Evolutionary conservation across 805 yeast genomes (phyloP).

Genomic region (Wickerhamomyces alni): DNA sequence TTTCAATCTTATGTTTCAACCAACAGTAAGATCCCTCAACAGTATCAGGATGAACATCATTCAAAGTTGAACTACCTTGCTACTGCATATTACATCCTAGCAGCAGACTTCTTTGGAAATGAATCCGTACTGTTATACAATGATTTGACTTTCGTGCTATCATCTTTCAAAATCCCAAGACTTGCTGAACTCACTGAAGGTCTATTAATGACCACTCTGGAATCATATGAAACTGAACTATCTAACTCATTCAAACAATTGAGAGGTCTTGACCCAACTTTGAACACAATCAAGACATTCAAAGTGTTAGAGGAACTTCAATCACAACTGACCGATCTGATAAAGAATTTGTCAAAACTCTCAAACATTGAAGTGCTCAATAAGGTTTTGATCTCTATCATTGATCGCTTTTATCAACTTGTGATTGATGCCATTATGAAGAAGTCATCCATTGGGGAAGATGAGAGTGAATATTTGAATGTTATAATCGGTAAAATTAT

Average conservation of each 20-base stretch:
- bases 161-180: constrained; percentile 11
- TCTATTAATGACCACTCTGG: constrained; percentile 9
- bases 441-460: constrained; percentile 18
- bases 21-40: constrained; percentile 4
- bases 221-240: constrained; percentile 8
- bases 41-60: constrained; percentile 9
- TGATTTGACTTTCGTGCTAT: constrained; percentile 11
- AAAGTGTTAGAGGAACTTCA: constrained; percentile 12
- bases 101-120: constrained; percentile 7
- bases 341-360: constrained; percentile 5
- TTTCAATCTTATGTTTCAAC: constrained; percentile 14
- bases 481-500: constrained; percentile 13
- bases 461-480: constrained; percentile 18
- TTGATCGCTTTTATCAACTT: constrained; percentile 15
- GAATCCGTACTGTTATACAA: constrained; percentile 14
- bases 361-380: constrained; percentile 1
- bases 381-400: constrained; percentile 9
- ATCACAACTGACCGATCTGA: constrained; percentile 2
- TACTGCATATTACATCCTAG: constrained; percentile 14
- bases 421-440: constrained; percentile 13
- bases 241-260: constrained; percentile 3
- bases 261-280: constrained; percentile 15
- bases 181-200: constrained; percentile 38
- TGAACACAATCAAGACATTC: constrained; percentile 11
- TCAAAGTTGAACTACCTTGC: constrained; percentile 14